These are phyloP conservation scores for Rhynchospora breviuscula DNA, from an alignment of 176 grass and related monocot species.

Conservation along the genomic window DNA sequence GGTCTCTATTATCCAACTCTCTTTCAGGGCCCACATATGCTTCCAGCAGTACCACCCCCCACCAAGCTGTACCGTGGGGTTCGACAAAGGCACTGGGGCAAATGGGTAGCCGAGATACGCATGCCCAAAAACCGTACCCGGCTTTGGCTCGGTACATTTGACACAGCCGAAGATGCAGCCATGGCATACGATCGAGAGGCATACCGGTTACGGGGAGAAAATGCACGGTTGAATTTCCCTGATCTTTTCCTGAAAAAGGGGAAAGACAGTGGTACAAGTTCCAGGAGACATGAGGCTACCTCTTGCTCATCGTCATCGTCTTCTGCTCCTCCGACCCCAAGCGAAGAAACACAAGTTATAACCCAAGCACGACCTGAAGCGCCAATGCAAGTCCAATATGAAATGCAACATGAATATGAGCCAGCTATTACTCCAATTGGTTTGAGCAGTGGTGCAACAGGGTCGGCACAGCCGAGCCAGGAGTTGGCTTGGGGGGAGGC, in stretches of 20 bases:
- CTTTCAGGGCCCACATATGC: slow-evolving; percentile 43
- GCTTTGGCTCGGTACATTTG: slow-evolving; percentile 95
- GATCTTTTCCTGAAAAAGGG: slow-evolving; percentile 73
- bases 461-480: slow-evolving; percentile 9
- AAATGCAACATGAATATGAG: slow-evolving; percentile 11
- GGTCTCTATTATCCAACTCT: slow-evolving; percentile 36
- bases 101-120: slow-evolving; percentile 99
- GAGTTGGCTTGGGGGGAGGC: slow-evolving; percentile 53
- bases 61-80: slow-evolving; percentile 90
- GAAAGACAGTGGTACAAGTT: slow-evolving; percentile 35
- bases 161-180: slow-evolving; percentile 96
- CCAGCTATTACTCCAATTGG: not conserved
- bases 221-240: slow-evolving; percentile 88
- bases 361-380: slow-evolving; percentile 3
- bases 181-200: slow-evolving; percentile 96
- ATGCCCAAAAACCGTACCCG: slow-evolving; percentile 79
- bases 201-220: slow-evolving; percentile 80
- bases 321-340: slow-evolving; percentile 35
- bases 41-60: slow-evolving; percentile 21
- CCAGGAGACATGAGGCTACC: slow-evolving; percentile 29
- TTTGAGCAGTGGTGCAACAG: not conserved
- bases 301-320: slow-evolving; percentile 43
- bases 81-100: slow-evolving; percentile 95
- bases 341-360: slow-evolving; percentile 16
- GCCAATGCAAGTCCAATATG: slow-evolving; percentile 21